A percentile compares a stretch with the other conserved stretches of the same genome.
phyloP scores from a whole-genome alignment of 139 green algal genomes.

The Closterium sp. region DNA sequence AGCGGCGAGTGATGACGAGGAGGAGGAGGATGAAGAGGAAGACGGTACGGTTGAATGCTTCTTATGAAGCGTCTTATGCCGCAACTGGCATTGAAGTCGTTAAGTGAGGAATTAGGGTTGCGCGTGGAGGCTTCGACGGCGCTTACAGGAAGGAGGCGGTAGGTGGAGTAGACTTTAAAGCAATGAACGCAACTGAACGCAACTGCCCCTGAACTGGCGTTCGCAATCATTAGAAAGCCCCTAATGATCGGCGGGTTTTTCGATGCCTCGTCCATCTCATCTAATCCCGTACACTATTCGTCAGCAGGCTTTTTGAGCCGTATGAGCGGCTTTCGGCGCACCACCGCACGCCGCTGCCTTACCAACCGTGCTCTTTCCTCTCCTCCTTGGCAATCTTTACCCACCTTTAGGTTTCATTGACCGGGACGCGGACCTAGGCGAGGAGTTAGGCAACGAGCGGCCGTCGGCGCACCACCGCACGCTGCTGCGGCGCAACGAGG shows the following conservation, averaged over 20 bases:
- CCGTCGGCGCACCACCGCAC: slow-evolving; percentile 29
- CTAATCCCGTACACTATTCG: background rate
- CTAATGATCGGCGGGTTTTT: too few species aligned
- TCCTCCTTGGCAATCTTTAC: background rate
- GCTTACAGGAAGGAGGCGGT: too few species aligned
- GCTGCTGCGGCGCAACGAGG: slow-evolving; percentile 58
- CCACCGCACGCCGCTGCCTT: slow-evolving; percentile 35
- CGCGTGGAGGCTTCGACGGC: too few species aligned
- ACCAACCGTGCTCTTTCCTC: slow-evolving; percentile 30
- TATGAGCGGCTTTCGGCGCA: slow-evolving; percentile 28
- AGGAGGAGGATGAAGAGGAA: slow-evolving; percentile 53
- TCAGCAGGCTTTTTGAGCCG: slow-evolving; percentile 54
- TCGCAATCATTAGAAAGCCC: too few species aligned
- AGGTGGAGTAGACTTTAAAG: too few species aligned
- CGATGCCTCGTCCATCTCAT: too few species aligned
- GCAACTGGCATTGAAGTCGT: too few species aligned
- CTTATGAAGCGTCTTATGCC: too few species aligned
- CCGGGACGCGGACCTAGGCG: background rate
- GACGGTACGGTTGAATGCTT: slow-evolving; percentile 12
- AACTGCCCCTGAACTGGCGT: background rate
- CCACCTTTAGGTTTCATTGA: slow-evolving; percentile 56
- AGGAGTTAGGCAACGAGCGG: background rate
- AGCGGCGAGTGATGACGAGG: background rate
- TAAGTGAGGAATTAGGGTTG: too few species aligned
- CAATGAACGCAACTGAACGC: too few species aligned